These are phyloP conservation scores for Quercus wislizeni DNA, from an alignment of 306 rosid genomes.

Conservation along the genomic window DNA sequence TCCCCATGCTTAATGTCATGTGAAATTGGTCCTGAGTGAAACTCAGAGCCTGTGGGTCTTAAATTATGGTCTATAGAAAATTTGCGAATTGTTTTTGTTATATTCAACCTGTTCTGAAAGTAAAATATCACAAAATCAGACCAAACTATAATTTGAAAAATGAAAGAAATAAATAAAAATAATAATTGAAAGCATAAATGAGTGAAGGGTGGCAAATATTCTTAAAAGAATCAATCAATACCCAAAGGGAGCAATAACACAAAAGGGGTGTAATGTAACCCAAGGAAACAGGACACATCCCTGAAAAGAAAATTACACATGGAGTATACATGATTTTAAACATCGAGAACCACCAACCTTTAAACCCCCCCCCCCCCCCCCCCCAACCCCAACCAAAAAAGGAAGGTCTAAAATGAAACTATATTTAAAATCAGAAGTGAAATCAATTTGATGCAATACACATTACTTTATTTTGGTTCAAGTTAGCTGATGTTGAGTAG, in stretches of 20 bases:
- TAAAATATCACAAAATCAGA: constrained; percentile 37
- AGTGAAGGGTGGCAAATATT: background rate
- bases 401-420: background rate
- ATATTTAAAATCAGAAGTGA: background rate
- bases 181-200: constrained; percentile 7
- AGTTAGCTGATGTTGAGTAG: background rate
- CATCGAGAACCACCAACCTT: background rate
- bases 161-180: constrained; percentile 9
- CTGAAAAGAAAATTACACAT: background rate
- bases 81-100: constrained; percentile 87
- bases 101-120: constrained; percentile 91
- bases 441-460: background rate
- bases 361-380: no score
- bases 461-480: background rate
- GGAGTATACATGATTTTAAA: background rate
- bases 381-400: background rate
- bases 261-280: background rate
- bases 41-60: constrained; percentile 79
- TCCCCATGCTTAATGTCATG: constrained; percentile 79
- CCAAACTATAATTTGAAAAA: background rate
- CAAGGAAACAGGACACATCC: background rate
- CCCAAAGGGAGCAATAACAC: background rate
- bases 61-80: constrained; percentile 76
- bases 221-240: background rate
- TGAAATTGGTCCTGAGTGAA: constrained; percentile 66